A percentile compares a stretch with the other conserved stretches of the same genome.
These are phyloP conservation scores for Colletotrichum plurivorum DNA, from an alignment of 2,329 filamentous ascomycete genomes.

Conservation along the genomic window DNA sequence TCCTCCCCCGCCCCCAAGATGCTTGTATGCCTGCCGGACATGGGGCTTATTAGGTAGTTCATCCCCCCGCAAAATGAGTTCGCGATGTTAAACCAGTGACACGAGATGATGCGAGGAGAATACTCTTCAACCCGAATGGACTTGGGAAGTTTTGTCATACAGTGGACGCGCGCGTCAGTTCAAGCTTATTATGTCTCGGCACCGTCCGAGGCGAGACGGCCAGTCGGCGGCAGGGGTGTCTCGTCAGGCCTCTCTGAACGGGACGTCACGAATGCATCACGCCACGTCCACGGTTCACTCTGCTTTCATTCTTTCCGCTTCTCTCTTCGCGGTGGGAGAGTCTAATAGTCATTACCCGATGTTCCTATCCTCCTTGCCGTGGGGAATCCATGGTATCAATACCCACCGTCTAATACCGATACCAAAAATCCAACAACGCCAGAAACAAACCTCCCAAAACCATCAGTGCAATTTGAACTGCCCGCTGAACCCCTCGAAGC, in stretches of 20 bases:
- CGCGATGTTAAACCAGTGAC: slow-evolving; percentile 9
- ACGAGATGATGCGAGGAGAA: slow-evolving; percentile 5
- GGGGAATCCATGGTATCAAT: not conserved
- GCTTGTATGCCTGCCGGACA: no score
- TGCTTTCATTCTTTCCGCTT: no score
- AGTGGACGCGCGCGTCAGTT: slow-evolving; percentile 3
- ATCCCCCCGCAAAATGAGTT: no score
- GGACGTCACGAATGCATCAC: no score
- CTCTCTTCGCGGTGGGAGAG: no score
- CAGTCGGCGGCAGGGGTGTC: not conserved
- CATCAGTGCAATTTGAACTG: slow-evolving; percentile 55
- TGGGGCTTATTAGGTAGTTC: no score
- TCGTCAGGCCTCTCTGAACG: no score
- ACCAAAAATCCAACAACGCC: not conserved
- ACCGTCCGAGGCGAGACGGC: slow-evolving; percentile 7
- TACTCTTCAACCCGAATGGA: not conserved
- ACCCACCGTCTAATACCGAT: no score
- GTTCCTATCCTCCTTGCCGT: not conserved
- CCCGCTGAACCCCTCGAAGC: slow-evolving; percentile 78
- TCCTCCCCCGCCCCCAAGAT: no score
- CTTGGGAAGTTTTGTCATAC: no score
- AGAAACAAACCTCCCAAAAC: not conserved
- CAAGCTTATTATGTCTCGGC: slow-evolving; percentile 15
- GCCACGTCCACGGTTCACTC: no score
- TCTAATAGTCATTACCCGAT: no score